Base-by-base conservation (phyloP, 1,284 basidiomycete genomes). In the Cryptococcus sp. region DNA sequence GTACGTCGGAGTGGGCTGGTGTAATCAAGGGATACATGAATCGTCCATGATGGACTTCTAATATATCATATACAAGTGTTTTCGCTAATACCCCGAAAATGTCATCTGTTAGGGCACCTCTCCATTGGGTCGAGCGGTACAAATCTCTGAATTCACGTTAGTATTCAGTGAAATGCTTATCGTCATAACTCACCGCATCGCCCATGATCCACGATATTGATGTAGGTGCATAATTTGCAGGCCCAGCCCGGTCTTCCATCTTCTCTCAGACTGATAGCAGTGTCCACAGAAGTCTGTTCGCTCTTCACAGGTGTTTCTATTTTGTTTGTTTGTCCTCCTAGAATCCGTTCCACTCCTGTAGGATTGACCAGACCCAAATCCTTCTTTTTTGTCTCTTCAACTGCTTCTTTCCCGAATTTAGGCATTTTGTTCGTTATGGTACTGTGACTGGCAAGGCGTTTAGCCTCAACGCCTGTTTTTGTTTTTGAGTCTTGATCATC, bases 191-290 rank as follows among this genome's bases (percentile, higher is more conserved):
- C 58, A 74, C 72, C 71, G 44, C 72, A 71, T 42, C 65, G 49
- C 1, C 63, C 65, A 35, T 66, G 68, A 54, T 64, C 68, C 11
- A 50, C 38, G 2, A 62, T 33, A 50, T 74, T 74, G 50, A 60
- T 50, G 41, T 57, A 72, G 1, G 70, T 73, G 50, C 72, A 74
- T 4, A 61, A 8, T n/a, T 49, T 35, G 46, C 69, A 71, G 13
- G 53, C 44, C 63, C 72, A 74, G 7, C 55, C 60, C 14, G 41
- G 41, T 33, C 32, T n/a, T 5, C 57, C 56, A 46, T 58, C 55
- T 13, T 55, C 59, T 7, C 47, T 49, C 23, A 35, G 23, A 23
- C 1, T 2, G 23, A 23, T 23, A 23, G 23, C 23, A 23, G 23
- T 23, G 23, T 23, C 23, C 23, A 23, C 23, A 23, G n/a, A 41